These are phyloP conservation scores for Aspergillus sclerotialis DNA, from an alignment of 2,329 filamentous ascomycete species.

Conservation along the genomic window DNA sequence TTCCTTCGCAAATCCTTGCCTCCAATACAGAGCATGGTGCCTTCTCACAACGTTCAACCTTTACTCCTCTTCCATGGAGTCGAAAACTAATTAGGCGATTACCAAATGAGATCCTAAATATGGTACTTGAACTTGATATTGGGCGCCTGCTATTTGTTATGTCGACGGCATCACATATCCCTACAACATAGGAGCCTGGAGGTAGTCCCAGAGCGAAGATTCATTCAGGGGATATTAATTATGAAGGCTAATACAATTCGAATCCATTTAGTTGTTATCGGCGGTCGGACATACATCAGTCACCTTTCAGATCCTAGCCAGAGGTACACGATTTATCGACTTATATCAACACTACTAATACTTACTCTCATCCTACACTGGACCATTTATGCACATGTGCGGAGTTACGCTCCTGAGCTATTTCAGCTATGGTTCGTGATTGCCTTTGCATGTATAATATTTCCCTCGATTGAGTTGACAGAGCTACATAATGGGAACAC, in stretches of 20 bases:
- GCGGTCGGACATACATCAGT: constrained; percentile 6
- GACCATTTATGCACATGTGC: too few species aligned
- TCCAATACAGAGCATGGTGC: neutral
- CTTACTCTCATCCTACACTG: too few species aligned
- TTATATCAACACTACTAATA: too few species aligned
- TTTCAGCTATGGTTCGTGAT: too few species aligned
- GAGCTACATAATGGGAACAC: too few species aligned
- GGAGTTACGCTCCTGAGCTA: too few species aligned
- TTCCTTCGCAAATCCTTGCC: neutral
- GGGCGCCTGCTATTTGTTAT: constrained; percentile 8
- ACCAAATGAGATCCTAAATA: neutral
- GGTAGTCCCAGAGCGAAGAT: too few species aligned
- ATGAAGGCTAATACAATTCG: constrained; percentile 3
- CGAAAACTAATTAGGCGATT: neutral
- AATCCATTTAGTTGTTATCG: constrained; percentile 5
- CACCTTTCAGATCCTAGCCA: constrained; percentile 4
- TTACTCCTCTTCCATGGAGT: neutral
- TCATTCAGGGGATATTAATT: constrained; percentile 3
- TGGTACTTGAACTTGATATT: constrained; percentile 6
- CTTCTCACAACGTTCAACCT: neutral
- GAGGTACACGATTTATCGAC: too few species aligned
- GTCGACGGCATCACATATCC: constrained; percentile 7
- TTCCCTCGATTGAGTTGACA: too few species aligned
- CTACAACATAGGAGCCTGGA: too few species aligned
- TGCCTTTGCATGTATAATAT: too few species aligned